Evolutionary conservation across 1,284 basidiomycete genomes (phyloP), one percentile per base, ranked within the genome.

Genomic region (Ceratorhiza oryzae-sativae): DNA sequence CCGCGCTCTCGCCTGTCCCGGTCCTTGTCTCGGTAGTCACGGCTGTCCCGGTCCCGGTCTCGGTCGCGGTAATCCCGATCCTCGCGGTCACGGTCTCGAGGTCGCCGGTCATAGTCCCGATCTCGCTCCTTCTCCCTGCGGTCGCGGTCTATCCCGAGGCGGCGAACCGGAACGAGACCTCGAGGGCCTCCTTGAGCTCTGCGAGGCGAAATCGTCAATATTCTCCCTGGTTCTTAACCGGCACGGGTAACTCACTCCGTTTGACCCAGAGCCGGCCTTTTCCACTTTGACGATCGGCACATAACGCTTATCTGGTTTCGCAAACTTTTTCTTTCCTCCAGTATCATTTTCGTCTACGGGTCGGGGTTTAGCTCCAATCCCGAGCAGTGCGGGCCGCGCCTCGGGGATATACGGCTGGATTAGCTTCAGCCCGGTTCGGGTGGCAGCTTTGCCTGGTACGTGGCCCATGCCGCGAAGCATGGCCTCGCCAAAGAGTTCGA

Each of bases 401-500:
- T 87, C 84, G 0, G 95, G 95, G 0, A 95, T 81, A 79, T 94
- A 95, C 1, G 94, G 90, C 76, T 93, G 87, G 20, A 88, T 84
- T 4, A 88, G 79, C 4, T 86, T 87, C 73, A 84, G 85, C 27
- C 86, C 84, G 74, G 86, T 86, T 70, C 84, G 83, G 18, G 88
- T 86, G 2, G 90, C 91, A 0, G 90, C 87, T 25, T 85, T 86
- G 0, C 92, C 93, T 62, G 94, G 90, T 72, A 91, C 91, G 94
- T 95, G 98, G 2, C 96, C 97, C 97, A 99, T 98, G 0, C 97
- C 97, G 51, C 96, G 88, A 5, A 98, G 84, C 77, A 99, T 86
- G 4, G 97, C 97, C 4, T 92, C 90, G 10, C 97, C 97, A 76
- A 99, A 99, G 71, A 94, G 92, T 8, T 92, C 90, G 23, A 99